phyloP scores from a whole-genome alignment of 768 basidiomycete genomes.

The Lactarius psammicola region DNA sequence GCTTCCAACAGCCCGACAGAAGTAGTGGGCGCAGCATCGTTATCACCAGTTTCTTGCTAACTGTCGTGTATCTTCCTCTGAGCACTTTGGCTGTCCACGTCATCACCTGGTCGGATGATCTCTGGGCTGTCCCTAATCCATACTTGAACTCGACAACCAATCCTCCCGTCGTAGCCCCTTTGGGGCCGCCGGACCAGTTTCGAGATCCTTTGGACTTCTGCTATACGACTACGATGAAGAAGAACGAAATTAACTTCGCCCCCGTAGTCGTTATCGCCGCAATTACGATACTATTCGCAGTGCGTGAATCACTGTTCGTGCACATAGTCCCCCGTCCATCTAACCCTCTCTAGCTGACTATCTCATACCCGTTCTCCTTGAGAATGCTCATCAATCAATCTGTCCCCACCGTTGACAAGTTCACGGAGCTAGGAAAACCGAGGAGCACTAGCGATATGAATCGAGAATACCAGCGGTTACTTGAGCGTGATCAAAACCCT shows the following conservation, averaged over 20 bases:
- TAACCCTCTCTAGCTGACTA: slow-evolving; percentile 48
- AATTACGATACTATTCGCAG: slow-evolving; percentile 47
- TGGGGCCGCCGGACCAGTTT: slow-evolving; percentile 57
- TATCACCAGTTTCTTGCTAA: slow-evolving; percentile 62
- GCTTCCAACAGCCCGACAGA: slow-evolving; percentile 47
- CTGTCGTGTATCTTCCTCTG: slow-evolving; percentile 70
- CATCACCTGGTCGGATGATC: slow-evolving; percentile 73
- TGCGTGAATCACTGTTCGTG: slow-evolving; percentile 38
- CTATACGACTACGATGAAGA: slow-evolving; percentile 75
- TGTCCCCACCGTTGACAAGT: slow-evolving; percentile 63
- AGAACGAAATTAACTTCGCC: slow-evolving; percentile 67
- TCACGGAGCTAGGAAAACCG: slow-evolving; percentile 66
- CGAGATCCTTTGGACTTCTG: slow-evolving; percentile 70
- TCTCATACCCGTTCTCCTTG: slow-evolving; percentile 70
- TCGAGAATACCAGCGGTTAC: slow-evolving; percentile 65
- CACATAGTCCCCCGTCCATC: neutral
- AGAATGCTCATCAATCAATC: slow-evolving; percentile 53
- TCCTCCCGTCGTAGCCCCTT: slow-evolving; percentile 48
- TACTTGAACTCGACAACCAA: slow-evolving; percentile 56
- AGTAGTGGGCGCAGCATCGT: slow-evolving; percentile 54
- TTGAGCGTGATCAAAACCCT: slow-evolving; percentile 62
- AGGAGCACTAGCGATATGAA: slow-evolving; percentile 59
- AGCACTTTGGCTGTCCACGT: slow-evolving; percentile 77
- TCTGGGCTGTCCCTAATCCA: slow-evolving; percentile 70
- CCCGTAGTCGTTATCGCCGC: slow-evolving; percentile 61